Base-by-base conservation (phyloP, 176 grass and related monocot genomes). In the Musa itinerans region DNA sequence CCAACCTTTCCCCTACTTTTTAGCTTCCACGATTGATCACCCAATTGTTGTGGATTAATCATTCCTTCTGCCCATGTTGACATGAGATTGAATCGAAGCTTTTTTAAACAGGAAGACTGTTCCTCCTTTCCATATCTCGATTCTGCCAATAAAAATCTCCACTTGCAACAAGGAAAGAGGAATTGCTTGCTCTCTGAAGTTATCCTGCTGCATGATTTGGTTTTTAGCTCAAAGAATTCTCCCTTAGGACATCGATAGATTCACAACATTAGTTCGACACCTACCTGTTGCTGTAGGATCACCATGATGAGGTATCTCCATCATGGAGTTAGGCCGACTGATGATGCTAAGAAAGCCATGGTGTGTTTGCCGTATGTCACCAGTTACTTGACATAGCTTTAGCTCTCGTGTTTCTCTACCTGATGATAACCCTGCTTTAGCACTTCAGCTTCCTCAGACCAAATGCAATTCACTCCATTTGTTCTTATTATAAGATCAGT, bases 301-400 rank as follows among this genome's bases (percentile, higher is more conserved):
- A 66, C 23, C 34, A n/a, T 58, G 56, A 19, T 9, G 48, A 59
- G 24, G 1, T 10, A 74, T 74, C 54, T 11, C 53, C 72, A 48
- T 74, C 72, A 58, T 58, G 72, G 72, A 58, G 54, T 74, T 74
- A 74, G 72, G 72, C 48, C 52, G 19, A 55, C 16, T 34, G 72
- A 2, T 51, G 68, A 70, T 70, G 68, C 68, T 70, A 43, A 70
- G 50, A 70, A 50, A 48, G 17, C 16, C 68, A n/a, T 69, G 67
- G 23, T n/a, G 27, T 69, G 67, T 34, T 70, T 69, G 34, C n/a
- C 27, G 16, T 16, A 69, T 50, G 27, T 69, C 34, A 17, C 27
- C 27, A 69, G 26, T 27, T 27, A 27, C 26, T 27, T 27, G 26
- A 27, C 26, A 27, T 27, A 27, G 2, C 26, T 29, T 29, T 29